These are phyloP conservation scores for Rhipidocladum racemiflorum DNA, from an alignment of 176 grass and related monocot genomes.

Conservation along the genomic window DNA sequence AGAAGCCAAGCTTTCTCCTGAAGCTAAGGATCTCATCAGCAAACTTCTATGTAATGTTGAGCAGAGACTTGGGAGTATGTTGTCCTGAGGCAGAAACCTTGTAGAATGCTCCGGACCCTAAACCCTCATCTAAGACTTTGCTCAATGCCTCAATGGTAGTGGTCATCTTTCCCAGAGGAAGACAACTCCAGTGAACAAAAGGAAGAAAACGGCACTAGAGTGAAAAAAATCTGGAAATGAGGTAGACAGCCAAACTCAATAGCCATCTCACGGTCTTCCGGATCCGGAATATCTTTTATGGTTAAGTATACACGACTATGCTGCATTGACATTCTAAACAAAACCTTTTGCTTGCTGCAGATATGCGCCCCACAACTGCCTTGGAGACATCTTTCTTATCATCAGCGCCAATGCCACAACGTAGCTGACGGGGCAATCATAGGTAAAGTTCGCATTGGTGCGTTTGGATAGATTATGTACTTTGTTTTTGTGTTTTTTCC, in stretches of 20 bases:
- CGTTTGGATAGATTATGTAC: too few species aligned
- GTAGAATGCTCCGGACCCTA: too few species aligned
- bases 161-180: neutral
- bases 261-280: conserved; percentile 29
- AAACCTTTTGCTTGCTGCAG: neutral
- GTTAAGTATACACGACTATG: neutral
- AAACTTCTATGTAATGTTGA: conserved; percentile 95
- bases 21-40: conserved; percentile 94
- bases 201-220: too few species aligned
- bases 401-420: conserved; percentile 19
- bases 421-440: neutral
- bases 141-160: too few species aligned
- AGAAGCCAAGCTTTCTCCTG: conserved; percentile 82
- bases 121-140: neutral
- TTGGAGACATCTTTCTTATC: conserved; percentile 35
- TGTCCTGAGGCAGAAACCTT: too few species aligned
- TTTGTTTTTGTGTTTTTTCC: too few species aligned
- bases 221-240: neutral
- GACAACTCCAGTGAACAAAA: neutral
- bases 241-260: conserved; percentile 31
- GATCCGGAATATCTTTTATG: conserved; percentile 2
- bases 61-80: conserved; percentile 48
- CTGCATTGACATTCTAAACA: conserved; percentile 28
- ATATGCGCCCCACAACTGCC: conserved; percentile 13
- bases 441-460: neutral